Percentiles rank a stretch among this genome's conserved stretches.
These are phyloP conservation scores for Fusarium ramigenum DNA, from an alignment of 2,329 filamentous ascomycete species.

Conservation along the genomic window DNA sequence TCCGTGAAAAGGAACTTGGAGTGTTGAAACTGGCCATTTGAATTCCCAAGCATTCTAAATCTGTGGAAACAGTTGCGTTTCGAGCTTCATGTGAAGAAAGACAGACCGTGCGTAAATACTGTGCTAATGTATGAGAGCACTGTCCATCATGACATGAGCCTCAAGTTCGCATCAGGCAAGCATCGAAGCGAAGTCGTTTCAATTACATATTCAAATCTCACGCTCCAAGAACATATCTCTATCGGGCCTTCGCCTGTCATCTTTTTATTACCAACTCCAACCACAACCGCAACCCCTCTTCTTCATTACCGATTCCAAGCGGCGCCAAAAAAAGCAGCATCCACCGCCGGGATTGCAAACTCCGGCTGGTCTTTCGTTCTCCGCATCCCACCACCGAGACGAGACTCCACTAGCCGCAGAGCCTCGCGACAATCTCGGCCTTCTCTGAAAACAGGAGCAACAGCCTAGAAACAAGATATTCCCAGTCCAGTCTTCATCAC, in stretches of 20 bases:
- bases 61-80: rapidly evolving
- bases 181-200: constrained; percentile 13
- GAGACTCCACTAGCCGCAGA: constrained; percentile 26
- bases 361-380: constrained; percentile 19
- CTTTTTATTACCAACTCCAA: constrained; percentile 30
- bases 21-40: background rate
- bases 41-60: rapidly evolving
- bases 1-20: no score
- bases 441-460: background rate
- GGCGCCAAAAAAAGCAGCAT: constrained; percentile 1
- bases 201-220: constrained; percentile 13
- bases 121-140: constrained; percentile 19
- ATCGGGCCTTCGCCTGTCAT: constrained; percentile 20
- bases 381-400: constrained; percentile 33
- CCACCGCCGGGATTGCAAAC: constrained; percentile 28
- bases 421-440: constrained; percentile 32
- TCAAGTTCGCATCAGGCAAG: background rate
- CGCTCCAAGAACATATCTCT: constrained; percentile 4
- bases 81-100: background rate
- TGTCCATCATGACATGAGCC: constrained; percentile 23
- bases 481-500: background rate
- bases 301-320: constrained; percentile 24
- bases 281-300: constrained; percentile 21
- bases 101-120: constrained; percentile 18
- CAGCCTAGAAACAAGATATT: background rate